Conservation (phyloP, 2,329 filamentous ascomycete genomes). For the Berkeleyomyces rouxiae region DNA sequence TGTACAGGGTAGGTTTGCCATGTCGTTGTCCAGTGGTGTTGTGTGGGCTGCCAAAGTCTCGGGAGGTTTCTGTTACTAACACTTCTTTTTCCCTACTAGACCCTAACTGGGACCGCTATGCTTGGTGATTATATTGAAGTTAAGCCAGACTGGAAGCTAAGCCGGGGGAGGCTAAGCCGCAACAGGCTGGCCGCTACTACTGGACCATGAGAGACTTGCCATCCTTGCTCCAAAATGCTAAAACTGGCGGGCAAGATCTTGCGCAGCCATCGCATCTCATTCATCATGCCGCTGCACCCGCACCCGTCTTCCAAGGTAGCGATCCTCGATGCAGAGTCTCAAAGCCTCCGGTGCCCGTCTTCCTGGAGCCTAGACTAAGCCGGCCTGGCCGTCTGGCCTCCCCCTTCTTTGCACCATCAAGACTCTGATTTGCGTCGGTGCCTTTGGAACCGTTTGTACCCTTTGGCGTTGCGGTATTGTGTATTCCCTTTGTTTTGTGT, state of each 20-base stretch:
- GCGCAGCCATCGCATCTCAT: no score
- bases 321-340: not conserved
- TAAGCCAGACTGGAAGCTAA: not conserved
- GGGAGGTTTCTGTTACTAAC: not conserved
- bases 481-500: not conserved
- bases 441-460: not conserved
- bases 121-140: constrained; percentile 42
- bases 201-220: not conserved
- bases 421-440: not conserved
- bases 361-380: not conserved
- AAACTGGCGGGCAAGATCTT: no score
- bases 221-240: no score
- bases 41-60: not conserved
- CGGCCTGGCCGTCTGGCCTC: not conserved
- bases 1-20: constrained; percentile 58
- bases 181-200: not conserved
- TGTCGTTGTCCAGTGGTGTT: not conserved
- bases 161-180: not conserved
- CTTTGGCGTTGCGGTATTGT: not conserved
- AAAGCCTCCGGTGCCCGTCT: not conserved
- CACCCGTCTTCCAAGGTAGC: not conserved
- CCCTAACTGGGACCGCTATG: constrained; percentile 81
- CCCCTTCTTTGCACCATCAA: not conserved
- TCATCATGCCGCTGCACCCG: not conserved
- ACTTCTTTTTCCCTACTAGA: constrained; percentile 29